phyloP scores from a whole-genome alignment of 1,139 yeast species.

The Pichia sp. region DNA sequence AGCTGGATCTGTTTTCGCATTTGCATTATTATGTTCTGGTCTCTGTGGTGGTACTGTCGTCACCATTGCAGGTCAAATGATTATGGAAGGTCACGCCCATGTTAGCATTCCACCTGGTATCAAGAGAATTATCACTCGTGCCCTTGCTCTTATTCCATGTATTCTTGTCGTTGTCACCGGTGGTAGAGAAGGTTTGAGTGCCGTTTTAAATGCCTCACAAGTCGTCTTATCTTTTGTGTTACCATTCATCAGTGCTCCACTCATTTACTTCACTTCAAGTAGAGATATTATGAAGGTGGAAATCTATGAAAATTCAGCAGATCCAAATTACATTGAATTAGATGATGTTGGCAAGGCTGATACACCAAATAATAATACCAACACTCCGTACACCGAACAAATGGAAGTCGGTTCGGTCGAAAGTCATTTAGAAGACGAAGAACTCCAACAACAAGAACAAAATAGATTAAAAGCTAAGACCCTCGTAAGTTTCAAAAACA shows the following conservation, averaged over 20 bases:
- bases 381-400: neutral
- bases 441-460: neutral
- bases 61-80: constrained; percentile 96
- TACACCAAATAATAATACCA: neutral
- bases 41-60: constrained; percentile 99
- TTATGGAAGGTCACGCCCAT: constrained; percentile 85
- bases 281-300: constrained; percentile 70
- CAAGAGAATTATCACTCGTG: constrained; percentile 79
- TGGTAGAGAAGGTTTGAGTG: constrained; percentile 85
- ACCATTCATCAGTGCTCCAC: constrained; percentile 82
- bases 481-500: constrained; percentile 40
- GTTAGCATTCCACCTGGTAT: constrained; percentile 89
- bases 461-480: no score
- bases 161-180: constrained; percentile 69
- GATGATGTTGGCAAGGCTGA: no score
- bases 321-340: constrained; percentile 11
- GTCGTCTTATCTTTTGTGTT: constrained; percentile 81
- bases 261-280: constrained; percentile 65
- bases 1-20: constrained; percentile 90
- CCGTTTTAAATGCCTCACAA: constrained; percentile 80
- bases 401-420: constrained; percentile 8
- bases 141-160: constrained; percentile 88
- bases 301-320: constrained; percentile 16
- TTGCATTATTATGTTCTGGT: constrained; percentile 92
- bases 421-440: neutral